Evolutionary conservation across 1,284 basidiomycete genomes (phyloP).

Genomic region (Pseudozyma sp.): DNA sequence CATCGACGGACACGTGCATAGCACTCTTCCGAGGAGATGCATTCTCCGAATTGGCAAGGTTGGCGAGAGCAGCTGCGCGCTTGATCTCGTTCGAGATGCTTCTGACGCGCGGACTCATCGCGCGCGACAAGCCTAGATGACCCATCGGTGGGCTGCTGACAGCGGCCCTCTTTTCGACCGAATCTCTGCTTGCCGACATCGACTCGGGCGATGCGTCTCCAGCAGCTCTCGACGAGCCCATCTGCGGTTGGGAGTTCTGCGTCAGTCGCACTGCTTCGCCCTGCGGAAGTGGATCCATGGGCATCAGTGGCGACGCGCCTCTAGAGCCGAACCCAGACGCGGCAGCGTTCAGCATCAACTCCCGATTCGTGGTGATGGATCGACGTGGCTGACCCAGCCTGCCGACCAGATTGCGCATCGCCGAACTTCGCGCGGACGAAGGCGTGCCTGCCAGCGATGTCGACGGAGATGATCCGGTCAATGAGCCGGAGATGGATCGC

Average conservation of each 20-base stretch:
- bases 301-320: conserved; percentile 32
- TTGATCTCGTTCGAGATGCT: conserved; percentile 45
- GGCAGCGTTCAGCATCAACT: conserved; percentile 21
- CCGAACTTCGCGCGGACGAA: conserved; percentile 25
- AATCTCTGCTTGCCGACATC: conserved; percentile 2
- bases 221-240: conserved; percentile 6
- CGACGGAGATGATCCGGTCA: conserved; percentile 18
- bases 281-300: conserved; percentile 32
- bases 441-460: conserved; percentile 16
- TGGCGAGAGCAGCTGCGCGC: conserved; percentile 25
- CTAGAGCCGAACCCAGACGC: conserved; percentile 8
- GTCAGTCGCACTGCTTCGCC: conserved; percentile 15
- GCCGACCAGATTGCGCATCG: conserved; percentile 40
- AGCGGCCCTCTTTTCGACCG: conserved; percentile 11
- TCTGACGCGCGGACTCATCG: conserved; percentile 25
- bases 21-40: conserved; percentile 3
- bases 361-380: conserved; percentile 37
- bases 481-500: conserved; percentile 24
- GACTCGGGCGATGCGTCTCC: conserved; percentile 12
- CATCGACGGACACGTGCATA: conserved; percentile 31
- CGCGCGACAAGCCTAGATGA: conserved; percentile 13
- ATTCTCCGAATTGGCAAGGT: conserved; percentile 1
- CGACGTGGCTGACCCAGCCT: conserved; percentile 39
- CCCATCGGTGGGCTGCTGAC: background rate
- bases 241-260: conserved; percentile 41